Base-by-base conservation (phyloP, 2,329 filamentous ascomycete species). In the Whalleya microplaca region DNA sequence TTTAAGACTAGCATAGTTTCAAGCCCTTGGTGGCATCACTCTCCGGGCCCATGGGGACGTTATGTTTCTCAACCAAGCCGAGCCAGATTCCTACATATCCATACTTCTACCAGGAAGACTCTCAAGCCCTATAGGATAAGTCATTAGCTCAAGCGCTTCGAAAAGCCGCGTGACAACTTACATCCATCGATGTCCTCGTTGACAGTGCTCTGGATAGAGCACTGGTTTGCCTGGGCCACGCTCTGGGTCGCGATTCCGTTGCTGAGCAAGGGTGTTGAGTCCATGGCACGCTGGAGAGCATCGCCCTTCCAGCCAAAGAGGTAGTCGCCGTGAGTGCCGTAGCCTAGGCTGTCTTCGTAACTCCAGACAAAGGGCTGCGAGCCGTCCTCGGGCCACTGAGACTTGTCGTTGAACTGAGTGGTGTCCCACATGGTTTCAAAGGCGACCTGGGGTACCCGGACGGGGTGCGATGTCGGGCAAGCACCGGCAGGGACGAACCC, bases 401-500 rank as follows among this genome's bases (percentile, higher is more conserved):
- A 70, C 66, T 75, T 59, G 69, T 72, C 58, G 67, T 71, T 71
- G 65, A 75, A 76, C 48, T 62, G 63, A 1, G 63, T 62, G 7
- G 73, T 79, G 61, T 79, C 75, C 69, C 76, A 79, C 59, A 79
- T 75, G 2, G 78, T 75, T 65, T 80, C 77, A 62, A 74, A 77
- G 53, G 76, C 76, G 19, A 75, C 45, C 58, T 76, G 73, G 18
- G 73, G 74, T 37, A 74, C 57, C 41, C 70, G 66, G 3, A 76
- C 72, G 0, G 73, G 73, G 59, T 72, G 71, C 3, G 67, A 68
- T 1, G 68, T 63, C 6, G 74, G 74, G 58, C 74, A 76, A 21
- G 72, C 63, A 3, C 69, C 73, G 5, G 72, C 66, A 1, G 62
- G 42, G 9, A 46, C 51, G 57, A 69, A 70, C 14, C 53, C 66